Evolutionary conservation across 352 stramenopile genomes (phyloP), one percentile per base, ranked within the genome.

Genomic region (Phytophthora nicotianae): DNA sequence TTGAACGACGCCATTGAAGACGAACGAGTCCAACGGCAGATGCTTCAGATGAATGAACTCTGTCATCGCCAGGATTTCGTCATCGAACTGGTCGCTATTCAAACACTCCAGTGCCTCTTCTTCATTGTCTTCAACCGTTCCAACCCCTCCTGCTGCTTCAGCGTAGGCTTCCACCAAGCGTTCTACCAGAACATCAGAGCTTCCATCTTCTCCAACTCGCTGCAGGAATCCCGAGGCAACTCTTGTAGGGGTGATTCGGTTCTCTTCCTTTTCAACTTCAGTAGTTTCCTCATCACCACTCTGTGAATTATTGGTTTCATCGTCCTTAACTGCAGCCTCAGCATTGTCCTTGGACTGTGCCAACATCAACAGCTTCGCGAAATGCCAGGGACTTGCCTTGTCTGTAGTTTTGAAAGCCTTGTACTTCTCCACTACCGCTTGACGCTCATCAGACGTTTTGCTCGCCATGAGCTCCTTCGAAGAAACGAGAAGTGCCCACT

Each of bases 1-100:
- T 29, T 81, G 75, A 4, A 97, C 41, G 29, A 97, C 76, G 29
- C 91, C 91, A 59, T 98, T 98, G 35, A 98, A 91, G 7, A 93
- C 64, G 29, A 83, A 83, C 7, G 70, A 93, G 20, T 83, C 74
- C 16, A 95, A 59, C 20, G 81, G 83, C 26, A 97, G 29, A 48
- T 95, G 84, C 70, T 96, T 96, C 26, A 72, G 54, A n/a, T 81
- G 72, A 35, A 93, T 89, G 27, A 74, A 89, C 10, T 90, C 72
- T 13, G 83, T 95, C 84, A 95, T 95, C 2, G 60, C 70, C 40
- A 93, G 63, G 4, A 93, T 68, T 46, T 81, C 66, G 0, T 88
- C 70, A 29, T 93, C 81, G 3, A 82, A 82, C 17, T 62, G 52
- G 4, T 86, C 73, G 14, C 68, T 74, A 19, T 57, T 73, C 19